Evolutionary conservation across 306 rosid species (phyloP), one percentile per base, ranked within the genome.

Genomic region (Ochetophila trinervis): DNA sequence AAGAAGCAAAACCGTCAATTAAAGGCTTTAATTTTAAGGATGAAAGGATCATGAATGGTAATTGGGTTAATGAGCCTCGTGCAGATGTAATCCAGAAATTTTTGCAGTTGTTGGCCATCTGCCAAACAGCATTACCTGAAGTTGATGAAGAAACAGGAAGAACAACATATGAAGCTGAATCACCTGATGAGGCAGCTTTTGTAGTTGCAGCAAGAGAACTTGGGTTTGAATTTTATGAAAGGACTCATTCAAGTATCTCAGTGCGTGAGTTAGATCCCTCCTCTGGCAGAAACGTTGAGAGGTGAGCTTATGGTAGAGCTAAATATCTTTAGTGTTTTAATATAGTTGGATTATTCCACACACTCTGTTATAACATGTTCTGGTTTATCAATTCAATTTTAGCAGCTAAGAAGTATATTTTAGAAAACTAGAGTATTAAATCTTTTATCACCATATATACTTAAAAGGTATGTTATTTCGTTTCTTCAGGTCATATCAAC

Each of bases 121-220:
- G 99, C 72, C 99, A 94, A 58, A 94, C 99, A 15, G 99, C 96
- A 69, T 71, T 90, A 69, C 99, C 99, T 19, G 99, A 94, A 69
- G 73, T 82, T 47, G 97, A 94, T 79, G 97, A 90, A 73, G 85
- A 63, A 72, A 81, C 91, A 1, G 95, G 96, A 69, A 78, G 54
- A 14, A 79, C 85, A 60, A 79, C 99, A 18, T 94, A 90, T 77
- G 99, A 94, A 85, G 99, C 99, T 58, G 97, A 94, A 82, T 94
- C 99, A 20, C 99, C 99, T 0, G 99, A 94, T 62, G 99, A 94
- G 78, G 96, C 97, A 53, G 97, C 99, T 75, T 94, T 94, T 66
- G 92, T 94, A 67, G 85, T 94, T 75, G 99, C 97, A 71, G 97
- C 99, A 32, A 84, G 96, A 73, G 96, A 94, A 81, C 79, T 90